Evolutionary conservation across 2,329 filamentous ascomycete genomes (phyloP).

Genomic region (Ploettnerulaceae sp.): DNA sequence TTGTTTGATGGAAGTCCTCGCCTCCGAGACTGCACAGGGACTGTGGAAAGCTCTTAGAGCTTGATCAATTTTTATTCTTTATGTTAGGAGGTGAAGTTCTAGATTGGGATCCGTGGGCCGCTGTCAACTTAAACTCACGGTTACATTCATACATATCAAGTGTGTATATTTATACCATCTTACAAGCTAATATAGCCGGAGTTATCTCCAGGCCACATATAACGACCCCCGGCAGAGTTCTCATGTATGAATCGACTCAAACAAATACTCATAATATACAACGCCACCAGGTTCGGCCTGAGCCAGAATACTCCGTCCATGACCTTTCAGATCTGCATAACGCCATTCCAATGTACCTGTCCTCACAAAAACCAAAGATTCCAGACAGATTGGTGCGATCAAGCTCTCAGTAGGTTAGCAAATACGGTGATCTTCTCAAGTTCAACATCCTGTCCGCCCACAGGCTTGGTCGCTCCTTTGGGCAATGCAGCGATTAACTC

Average conservation of each 20-base stretch:
- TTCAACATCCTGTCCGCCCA: slow-evolving; percentile 60
- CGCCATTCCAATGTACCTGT: slow-evolving; percentile 5
- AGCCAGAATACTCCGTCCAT: slow-evolving; percentile 8
- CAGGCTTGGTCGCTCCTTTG: slow-evolving; percentile 48
- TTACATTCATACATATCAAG: background rate
- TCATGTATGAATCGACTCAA: background rate
- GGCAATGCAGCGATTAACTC: slow-evolving; percentile 70
- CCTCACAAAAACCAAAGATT: background rate
- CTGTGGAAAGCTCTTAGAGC: no score
- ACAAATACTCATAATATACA: slow-evolving; percentile 10
- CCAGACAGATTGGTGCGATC: background rate
- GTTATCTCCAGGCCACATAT: background rate
- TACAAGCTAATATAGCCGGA: background rate
- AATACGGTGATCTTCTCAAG: slow-evolving; percentile 75
- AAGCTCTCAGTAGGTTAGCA: slow-evolving; percentile 57
- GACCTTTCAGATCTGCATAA: slow-evolving; percentile 8
- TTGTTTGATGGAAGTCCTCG: no score
- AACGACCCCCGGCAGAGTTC: background rate
- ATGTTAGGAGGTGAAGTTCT: no score
- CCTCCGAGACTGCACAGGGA: no score
- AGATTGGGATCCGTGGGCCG: no score
- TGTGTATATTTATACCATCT: background rate
- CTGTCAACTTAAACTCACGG: no score
- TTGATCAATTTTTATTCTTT: no score
- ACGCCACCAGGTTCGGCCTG: background rate